phyloP scores from a whole-genome alignment of 495 filamentous ascomycete genomes.

The Talaromyces stipitatus region DNA sequence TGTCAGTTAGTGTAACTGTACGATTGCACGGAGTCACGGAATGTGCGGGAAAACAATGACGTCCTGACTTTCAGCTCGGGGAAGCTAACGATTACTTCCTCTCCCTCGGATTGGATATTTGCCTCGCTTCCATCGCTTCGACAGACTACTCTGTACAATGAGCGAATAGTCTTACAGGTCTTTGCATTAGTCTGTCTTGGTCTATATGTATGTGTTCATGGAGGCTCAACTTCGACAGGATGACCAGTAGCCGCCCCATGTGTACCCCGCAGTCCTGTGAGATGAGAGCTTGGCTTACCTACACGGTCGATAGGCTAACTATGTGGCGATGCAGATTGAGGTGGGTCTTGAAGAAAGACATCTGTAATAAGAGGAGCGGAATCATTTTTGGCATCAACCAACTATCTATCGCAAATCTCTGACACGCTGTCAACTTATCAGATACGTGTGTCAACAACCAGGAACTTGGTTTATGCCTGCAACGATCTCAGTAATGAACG shows the following conservation, averaged over 20 bases:
- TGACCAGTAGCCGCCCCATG: background rate
- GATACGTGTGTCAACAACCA: background rate
- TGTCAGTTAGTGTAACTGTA: background rate
- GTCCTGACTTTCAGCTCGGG: background rate
- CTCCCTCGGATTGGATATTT: background rate
- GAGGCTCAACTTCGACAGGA: background rate
- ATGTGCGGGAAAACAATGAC: background rate
- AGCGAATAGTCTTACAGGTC: background rate
- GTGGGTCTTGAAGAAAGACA: background rate
- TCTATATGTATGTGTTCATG: background rate
- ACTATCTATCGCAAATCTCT: background rate
- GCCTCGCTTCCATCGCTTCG: background rate
- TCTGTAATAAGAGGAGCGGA: background rate
- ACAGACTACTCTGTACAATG: background rate
- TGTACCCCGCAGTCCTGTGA: background rate
- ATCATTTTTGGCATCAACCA: background rate
- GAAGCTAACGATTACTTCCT: background rate
- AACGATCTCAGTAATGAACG: constrained; percentile 1
- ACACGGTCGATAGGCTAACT: background rate
- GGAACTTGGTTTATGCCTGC: background rate
- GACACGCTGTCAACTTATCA: background rate
- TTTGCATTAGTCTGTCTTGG: background rate
- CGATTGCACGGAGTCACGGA: background rate
- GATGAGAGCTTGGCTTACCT: background rate
- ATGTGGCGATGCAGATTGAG: background rate